These are phyloP conservation scores for Vaccinium macrocarpon DNA, from an alignment of 148 eudicot species.

Conservation along the genomic window DNA sequence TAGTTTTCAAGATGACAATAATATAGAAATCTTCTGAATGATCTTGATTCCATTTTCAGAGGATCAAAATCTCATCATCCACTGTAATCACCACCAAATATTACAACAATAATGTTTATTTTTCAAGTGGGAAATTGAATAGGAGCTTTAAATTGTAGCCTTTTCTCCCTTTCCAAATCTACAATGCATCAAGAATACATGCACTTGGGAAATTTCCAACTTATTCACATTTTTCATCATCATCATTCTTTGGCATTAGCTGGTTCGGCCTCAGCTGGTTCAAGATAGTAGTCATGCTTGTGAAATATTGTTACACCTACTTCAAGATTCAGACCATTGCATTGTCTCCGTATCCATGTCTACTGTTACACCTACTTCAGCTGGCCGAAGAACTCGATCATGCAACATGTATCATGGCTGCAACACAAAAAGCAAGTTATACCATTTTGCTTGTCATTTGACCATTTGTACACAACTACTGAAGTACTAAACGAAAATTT, in stretches of 20 bases:
- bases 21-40: neutral
- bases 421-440: constrained; percentile 10
- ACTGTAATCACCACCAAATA: neutral
- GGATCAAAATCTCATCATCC: neutral
- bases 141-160: neutral
- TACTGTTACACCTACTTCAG: constrained; percentile 91
- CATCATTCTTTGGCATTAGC: constrained; percentile 55
- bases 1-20: neutral
- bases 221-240: neutral
- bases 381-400: constrained; percentile 85
- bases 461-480: neutral
- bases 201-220: neutral
- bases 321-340: constrained; percentile 27
- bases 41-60: neutral
- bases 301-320: neutral
- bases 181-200: neutral
- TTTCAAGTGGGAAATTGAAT: neutral
- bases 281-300: constrained; percentile 63
- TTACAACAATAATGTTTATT: neutral
- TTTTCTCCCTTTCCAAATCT: neutral
- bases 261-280: constrained; percentile 34
- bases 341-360: constrained; percentile 36
- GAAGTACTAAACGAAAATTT: neutral
- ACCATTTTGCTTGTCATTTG: neutral
- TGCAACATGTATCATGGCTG: constrained; percentile 81